phyloP scores from a whole-genome alignment of 2,329 filamentous ascomycete genomes.

The Neonectria magnoliae region DNA sequence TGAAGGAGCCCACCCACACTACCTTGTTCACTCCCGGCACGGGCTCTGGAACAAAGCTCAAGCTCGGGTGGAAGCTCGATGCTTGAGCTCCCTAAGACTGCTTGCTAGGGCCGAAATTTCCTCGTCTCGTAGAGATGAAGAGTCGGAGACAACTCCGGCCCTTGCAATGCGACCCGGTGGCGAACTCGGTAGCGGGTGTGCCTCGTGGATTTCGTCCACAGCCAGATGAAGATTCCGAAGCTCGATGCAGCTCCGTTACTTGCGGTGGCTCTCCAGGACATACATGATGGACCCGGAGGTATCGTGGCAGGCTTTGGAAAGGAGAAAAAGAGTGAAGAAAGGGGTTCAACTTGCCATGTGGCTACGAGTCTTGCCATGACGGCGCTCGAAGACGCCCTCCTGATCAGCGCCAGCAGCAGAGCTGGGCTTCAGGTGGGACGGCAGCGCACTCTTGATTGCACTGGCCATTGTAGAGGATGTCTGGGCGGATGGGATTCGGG shows the following conservation, averaged over 20 bases:
- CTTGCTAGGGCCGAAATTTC: not conserved
- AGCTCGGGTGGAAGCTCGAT: not conserved
- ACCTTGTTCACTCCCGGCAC: not conserved
- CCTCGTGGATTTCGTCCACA: not conserved
- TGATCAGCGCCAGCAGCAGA: conserved; percentile 56
- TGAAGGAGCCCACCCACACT: not conserved
- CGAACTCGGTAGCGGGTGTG: not conserved
- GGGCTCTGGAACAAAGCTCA: not conserved
- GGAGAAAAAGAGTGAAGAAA: conserved; percentile 5
- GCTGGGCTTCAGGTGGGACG: conserved; percentile 81
- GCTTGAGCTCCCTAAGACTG: not conserved
- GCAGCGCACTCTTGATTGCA: conserved; percentile 78
- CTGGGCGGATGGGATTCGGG: conserved; percentile 18
- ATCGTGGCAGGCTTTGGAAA: not conserved
- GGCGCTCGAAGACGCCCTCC: conserved; percentile 64
- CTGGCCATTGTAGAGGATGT: conserved; percentile 69
- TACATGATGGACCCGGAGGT: not conserved
- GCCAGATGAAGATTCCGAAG: not conserved
- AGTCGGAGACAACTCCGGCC: not conserved
- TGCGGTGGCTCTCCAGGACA: not conserved
- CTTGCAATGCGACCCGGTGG: not conserved
- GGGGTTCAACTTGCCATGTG: conserved; percentile 75
- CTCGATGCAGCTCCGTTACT: not conserved
- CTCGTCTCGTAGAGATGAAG: not conserved
- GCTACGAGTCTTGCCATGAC: conserved; percentile 85